These are phyloP conservation scores for Exobasidium rhododendri DNA, from an alignment of 1,284 basidiomycete species.

Conservation along the genomic window DNA sequence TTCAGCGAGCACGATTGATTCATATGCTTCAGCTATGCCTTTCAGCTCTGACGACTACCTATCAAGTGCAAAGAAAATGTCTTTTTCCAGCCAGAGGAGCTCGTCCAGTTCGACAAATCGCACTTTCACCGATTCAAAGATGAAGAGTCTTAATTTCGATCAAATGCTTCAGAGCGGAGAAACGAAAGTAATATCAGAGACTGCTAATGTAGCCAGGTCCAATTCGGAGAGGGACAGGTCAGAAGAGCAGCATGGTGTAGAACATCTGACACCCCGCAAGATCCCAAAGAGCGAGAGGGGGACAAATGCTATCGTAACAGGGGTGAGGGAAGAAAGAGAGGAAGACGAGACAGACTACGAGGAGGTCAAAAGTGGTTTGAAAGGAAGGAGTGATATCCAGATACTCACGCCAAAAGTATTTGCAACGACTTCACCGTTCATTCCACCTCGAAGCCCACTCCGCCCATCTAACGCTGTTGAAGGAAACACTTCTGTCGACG, in stretches of 20 bases:
- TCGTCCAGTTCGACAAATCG: constrained; percentile 1
- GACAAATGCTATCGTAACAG: neutral
- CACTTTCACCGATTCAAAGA: constrained; percentile 13
- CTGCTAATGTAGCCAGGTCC: constrained; percentile 19
- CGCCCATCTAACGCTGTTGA: neutral
- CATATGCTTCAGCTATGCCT: constrained; percentile 11
- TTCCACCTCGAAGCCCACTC: too few relatives aligned
- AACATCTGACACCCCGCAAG: neutral
- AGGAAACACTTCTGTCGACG: constrained; percentile 4
- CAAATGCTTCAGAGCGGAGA: constrained; percentile 33
- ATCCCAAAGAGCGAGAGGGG: neutral
- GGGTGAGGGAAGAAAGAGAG: neutral
- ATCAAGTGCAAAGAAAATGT: neutral
- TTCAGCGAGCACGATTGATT: constrained; percentile 14
- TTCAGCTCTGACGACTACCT: neutral
- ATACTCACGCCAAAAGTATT: too few relatives aligned
- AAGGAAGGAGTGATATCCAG: neutral
- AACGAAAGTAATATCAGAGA: constrained; percentile 32
- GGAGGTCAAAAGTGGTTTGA: too few relatives aligned
- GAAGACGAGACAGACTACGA: neutral
- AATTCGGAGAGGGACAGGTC: constrained; percentile 1
- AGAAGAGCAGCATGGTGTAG: neutral
- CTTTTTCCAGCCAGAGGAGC: neutral
- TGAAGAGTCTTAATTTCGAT: constrained; percentile 34
- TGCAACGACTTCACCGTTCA: neutral